Base-by-base conservation (phyloP, 768 basidiomycete genomes). In the Candolleomyces eurysporus region DNA sequence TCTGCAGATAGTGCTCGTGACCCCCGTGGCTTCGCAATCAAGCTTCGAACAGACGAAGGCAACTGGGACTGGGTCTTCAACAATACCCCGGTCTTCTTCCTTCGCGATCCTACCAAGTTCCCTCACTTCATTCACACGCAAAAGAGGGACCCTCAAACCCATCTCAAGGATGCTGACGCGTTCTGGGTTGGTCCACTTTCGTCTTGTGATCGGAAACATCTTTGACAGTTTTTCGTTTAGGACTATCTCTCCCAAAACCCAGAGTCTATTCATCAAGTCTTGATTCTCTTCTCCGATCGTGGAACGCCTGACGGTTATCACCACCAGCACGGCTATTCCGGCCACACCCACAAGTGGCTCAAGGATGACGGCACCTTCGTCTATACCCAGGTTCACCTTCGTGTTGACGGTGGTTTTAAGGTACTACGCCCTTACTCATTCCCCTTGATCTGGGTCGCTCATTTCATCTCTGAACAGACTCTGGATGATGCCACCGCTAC, bases 81-180 rank as follows among this genome's bases (percentile, higher is more conserved):
- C 78, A 94, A 94, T 79, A 93, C 91, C 14, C 93, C 95, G 51
- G 83, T 96, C 65, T 94, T 95, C 85, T 90, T 93, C 80, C 85
- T 97, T 73, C 85, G 88, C 66, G 88, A 96, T 72, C 85, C 91
- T 14, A 83, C 89, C 75, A 89, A 94, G 75, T 97, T 96, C 83
- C 88, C 92, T 49, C 92, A 97, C 78, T 89, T 97, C 75, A 92
- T 96, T 67, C 96, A 98, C 79, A 93, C 93, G 31, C 91, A 92
- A 72, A 95, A 95, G 80, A 85, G 90, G 64, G 84, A 93, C 73
- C 96, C 96, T 16, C 91, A 93, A 71, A 96, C 94, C 8, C 92
- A 98, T 75, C 75, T 96, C 67, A 94, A 91, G 74, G 93, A 94
- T 77, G 71, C 88, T 51, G 91, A 94, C 72, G 85, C 84, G 82